These are phyloP conservation scores for Rhizopogon rudus DNA, from an alignment of 768 basidiomycete species.

Conservation along the genomic window DNA sequence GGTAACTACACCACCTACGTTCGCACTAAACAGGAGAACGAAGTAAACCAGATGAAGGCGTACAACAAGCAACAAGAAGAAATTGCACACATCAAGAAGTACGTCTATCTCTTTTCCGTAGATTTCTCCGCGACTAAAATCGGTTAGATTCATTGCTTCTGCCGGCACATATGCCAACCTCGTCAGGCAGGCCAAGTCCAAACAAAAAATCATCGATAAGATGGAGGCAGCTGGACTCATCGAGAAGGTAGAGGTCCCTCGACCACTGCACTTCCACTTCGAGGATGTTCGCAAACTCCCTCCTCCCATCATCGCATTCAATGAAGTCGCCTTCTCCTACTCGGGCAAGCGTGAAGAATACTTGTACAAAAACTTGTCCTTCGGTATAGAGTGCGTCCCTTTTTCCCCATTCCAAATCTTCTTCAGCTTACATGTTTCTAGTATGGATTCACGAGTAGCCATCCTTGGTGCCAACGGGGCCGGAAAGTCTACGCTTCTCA, in stretches of 20 bases:
- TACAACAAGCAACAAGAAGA: constrained; percentile 98
- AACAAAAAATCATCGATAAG: constrained; percentile 99
- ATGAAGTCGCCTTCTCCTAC: constrained; percentile 93
- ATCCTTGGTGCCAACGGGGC: constrained; percentile 97
- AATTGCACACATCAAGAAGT: constrained; percentile 98
- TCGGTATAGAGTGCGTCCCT: constrained; percentile 87
- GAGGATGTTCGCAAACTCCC: constrained; percentile 92
- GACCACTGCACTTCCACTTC: constrained; percentile 87
- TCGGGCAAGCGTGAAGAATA: constrained; percentile 85
- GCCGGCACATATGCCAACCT: constrained; percentile 99
- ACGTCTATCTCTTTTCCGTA: constrained; percentile 17
- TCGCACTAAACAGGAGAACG: constrained; percentile 93
- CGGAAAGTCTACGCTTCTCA: constrained; percentile 88
- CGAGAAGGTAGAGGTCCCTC: constrained; percentile 78
- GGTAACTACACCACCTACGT: constrained; percentile 99
- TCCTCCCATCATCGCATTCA: constrained; percentile 96
- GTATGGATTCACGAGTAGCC: constrained; percentile 93
- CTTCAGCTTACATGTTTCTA: constrained; percentile 20
- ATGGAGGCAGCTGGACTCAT: constrained; percentile 99
- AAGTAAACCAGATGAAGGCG: constrained; percentile 99
- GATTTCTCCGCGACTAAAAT: constrained; percentile 2
- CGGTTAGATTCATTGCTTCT: constrained; percentile 87
- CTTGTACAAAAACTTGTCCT: constrained; percentile 84
- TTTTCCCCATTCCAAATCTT: constrained; percentile 1
- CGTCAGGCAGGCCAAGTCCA: constrained; percentile 98